These are phyloP conservation scores for Trichoderma sp. DNA, from an alignment of 2,329 filamentous ascomycete genomes.

Conservation along the genomic window DNA sequence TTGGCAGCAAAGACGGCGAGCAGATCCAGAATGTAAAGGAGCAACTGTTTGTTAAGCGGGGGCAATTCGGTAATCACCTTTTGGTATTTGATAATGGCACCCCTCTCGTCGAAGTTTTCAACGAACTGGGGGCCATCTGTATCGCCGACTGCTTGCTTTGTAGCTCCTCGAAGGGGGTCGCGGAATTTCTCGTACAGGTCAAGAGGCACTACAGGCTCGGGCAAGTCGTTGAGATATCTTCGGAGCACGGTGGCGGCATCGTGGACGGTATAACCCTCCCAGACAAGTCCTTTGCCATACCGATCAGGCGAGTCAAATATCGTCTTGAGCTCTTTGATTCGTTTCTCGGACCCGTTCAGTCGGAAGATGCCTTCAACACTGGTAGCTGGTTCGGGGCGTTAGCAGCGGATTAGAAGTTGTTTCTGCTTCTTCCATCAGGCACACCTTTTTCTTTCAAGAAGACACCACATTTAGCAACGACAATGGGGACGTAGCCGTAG, in stretches of 20 bases:
- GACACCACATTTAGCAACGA: conserved; percentile 96
- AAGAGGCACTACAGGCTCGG: conserved; percentile 92
- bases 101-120: conserved; percentile 59
- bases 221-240: conserved; percentile 91
- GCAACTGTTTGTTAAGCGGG: conserved; percentile 84
- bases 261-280: conserved; percentile 97
- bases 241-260: conserved; percentile 96
- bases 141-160: conserved; percentile 68
- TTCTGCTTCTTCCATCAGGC: conserved; percentile 29
- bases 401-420: conserved; percentile 15
- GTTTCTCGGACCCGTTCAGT: conserved; percentile 91
- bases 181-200: conserved; percentile 91
- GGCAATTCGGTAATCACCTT: conserved; percentile 88
- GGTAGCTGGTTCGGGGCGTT: conserved; percentile 61
- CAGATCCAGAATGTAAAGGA: conserved; percentile 93
- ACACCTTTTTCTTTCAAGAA: conserved; percentile 96
- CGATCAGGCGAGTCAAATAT: conserved; percentile 92
- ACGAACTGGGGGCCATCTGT: conserved; percentile 66
- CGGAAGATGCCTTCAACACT: conserved; percentile 96
- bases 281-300: conserved; percentile 94
- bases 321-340: conserved; percentile 92
- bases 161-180: conserved; percentile 70
- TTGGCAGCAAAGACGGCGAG: conserved; percentile 97
- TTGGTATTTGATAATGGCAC: conserved; percentile 81
- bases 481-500: conserved; percentile 97